Evolutionary conservation across 1,284 basidiomycete species (phyloP).

Genomic region (Coniferiporia sulphurascens): DNA sequence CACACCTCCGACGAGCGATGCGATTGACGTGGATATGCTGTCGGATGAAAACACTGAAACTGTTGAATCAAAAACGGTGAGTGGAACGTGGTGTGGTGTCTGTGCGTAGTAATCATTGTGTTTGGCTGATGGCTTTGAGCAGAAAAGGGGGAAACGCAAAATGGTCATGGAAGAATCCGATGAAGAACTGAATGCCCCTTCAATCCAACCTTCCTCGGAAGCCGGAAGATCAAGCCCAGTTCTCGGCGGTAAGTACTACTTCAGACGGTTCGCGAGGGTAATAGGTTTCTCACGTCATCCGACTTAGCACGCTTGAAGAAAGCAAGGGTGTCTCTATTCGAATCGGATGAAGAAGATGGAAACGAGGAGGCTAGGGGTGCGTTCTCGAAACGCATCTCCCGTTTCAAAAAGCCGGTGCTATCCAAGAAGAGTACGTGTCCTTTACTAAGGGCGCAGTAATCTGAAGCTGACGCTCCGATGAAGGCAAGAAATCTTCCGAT

Average conservation of each 20-base stretch:
- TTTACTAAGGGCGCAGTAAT: background rate
- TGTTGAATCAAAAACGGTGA: conserved; percentile 29
- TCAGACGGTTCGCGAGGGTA: background rate
- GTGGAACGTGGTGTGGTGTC: conserved; percentile 17
- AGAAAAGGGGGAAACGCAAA: conserved; percentile 57
- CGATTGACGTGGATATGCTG: conserved; percentile 68
- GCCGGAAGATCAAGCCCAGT: conserved; percentile 22
- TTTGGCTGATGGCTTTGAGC: too few relatives aligned
- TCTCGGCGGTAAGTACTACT: conserved; percentile 22
- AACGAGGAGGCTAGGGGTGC: conserved; percentile 29
- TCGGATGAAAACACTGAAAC: conserved; percentile 37
- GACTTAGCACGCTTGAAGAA: conserved; percentile 40
- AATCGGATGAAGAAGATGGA: conserved; percentile 39
- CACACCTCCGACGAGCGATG: conserved; percentile 72
- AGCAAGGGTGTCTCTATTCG: conserved; percentile 40
- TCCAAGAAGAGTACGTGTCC: conserved; percentile 33
- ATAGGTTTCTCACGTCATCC: conserved; percentile 20
- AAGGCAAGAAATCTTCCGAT: conserved; percentile 3
- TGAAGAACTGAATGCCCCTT: conserved; percentile 20
- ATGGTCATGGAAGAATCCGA: conserved; percentile 64
- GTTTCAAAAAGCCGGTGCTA: conserved; percentile 57
- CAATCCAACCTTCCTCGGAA: conserved; percentile 26
- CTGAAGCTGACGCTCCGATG: background rate
- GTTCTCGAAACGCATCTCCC: conserved; percentile 54
- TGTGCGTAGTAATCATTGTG: too few relatives aligned